Conservation (phyloP, 805 yeast genomes). For the Starmerella potacharoeniae region DNA sequence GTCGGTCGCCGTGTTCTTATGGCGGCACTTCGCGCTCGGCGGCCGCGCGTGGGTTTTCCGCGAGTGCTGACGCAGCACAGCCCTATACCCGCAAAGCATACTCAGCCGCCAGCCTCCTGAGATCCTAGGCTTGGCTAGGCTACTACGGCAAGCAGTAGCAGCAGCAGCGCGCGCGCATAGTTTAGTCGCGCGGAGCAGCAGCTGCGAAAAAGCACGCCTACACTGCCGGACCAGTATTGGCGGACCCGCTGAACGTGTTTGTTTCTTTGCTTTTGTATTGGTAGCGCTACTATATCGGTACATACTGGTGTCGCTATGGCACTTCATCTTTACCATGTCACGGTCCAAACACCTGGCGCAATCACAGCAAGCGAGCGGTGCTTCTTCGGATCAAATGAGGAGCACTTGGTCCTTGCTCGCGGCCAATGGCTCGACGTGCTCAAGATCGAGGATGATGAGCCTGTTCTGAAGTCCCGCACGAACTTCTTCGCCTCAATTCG, state of each 20-base stretch:
- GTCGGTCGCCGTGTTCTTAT: not conserved
- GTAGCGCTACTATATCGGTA: too few species aligned
- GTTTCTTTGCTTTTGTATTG: too few species aligned
- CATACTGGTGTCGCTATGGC: not conserved
- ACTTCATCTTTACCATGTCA: constrained; percentile 31
- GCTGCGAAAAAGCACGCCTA: too few species aligned
- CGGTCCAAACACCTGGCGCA: constrained; percentile 51
- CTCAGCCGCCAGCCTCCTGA: not conserved
- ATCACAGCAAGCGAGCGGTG: constrained; percentile 52
- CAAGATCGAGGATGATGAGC: constrained; percentile 43
- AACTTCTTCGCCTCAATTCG: constrained; percentile 51
- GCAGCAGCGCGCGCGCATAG: too few species aligned
- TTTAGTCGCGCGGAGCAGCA: too few species aligned
- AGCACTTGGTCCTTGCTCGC: constrained; percentile 51
- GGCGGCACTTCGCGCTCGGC: not conserved
- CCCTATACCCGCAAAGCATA: not conserved
- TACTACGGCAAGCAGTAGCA: too few species aligned
- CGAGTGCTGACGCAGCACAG: not conserved
- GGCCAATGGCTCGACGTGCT: constrained; percentile 45
- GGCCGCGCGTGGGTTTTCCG: too few species aligned
- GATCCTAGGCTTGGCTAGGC: too few species aligned
- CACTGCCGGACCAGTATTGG: too few species aligned
- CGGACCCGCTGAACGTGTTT: too few species aligned
- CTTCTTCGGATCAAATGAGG: constrained; percentile 41
- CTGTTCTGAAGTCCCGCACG: constrained; percentile 35